Base-by-base conservation (phyloP, 2,329 filamentous ascomycete genomes). In the Colletotrichum destructivum region DNA sequence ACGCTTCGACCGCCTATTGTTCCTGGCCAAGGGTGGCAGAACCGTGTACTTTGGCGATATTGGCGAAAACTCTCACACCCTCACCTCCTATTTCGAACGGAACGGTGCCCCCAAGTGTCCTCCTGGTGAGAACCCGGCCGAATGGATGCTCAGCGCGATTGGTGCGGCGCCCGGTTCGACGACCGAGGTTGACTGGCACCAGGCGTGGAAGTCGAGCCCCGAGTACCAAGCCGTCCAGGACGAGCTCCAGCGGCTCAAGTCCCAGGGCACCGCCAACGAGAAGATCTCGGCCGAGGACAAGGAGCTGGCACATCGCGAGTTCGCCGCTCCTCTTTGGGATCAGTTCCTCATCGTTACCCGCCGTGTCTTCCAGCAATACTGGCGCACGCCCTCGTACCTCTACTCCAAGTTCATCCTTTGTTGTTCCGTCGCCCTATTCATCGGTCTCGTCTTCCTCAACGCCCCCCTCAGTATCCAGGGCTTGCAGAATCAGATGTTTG, bases 321-420 rank as follows among this genome's bases (percentile, higher is more conserved):
- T 94, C 73, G 93, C 93, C 1, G 91, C 91, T 26, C 89, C 92
- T 0, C 80, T 94, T 11, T 83, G 81, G 52, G 85, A 90, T 71
- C 90, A 91, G 47, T 87, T 88, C 12, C 13, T 71, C 5, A 55
- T 71, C 54, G 69, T 71, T 47, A 71, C 69, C 18, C 78, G 85
- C 52, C 91, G 93, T 72, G 90, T 94, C 15, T 94, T 94, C 80
- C 86, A 92, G 76, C 93, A 95, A 79, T 94, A 94, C 84, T 95
- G 93, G 92, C 89, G 93, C 62, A 93, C 88, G 1, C 93, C 93
- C 0, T 86, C 88, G 1, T 95, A 95, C 81, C 91, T 95, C 76
- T 94, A 93, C 82, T 89, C 90, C 65, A 95, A 95, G 82, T 76
- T 87, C 1, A 80, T 86, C 1, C 87, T 94, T 26, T 90, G 88